phyloP scores from a whole-genome alignment of 2,329 filamentous ascomycete genomes.

The Eutypa lata region DNA sequence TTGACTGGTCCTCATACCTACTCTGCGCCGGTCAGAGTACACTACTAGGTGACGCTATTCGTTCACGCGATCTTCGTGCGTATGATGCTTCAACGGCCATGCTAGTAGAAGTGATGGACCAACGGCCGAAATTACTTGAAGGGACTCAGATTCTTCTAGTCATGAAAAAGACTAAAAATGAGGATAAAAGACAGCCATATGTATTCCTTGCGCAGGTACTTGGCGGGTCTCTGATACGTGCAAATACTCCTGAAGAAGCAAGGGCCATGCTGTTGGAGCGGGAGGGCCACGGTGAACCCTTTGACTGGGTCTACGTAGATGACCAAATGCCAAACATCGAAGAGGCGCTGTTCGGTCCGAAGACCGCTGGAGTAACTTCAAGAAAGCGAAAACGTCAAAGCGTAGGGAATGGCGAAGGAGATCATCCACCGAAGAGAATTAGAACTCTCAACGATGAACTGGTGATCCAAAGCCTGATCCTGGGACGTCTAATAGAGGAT shows the following conservation, averaged over 20 bases:
- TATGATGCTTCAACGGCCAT: slow-evolving; percentile 58
- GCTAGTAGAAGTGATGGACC: slow-evolving; percentile 54
- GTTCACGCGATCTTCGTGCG: slow-evolving; percentile 65
- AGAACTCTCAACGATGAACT: slow-evolving; percentile 79
- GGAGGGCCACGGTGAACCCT: slow-evolving; percentile 46
- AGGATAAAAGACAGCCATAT: slow-evolving; percentile 67
- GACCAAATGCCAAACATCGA: slow-evolving; percentile 53
- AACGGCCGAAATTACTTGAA: slow-evolving; percentile 61
- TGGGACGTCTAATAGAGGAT: slow-evolving; percentile 73
- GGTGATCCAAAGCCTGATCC: slow-evolving; percentile 86
- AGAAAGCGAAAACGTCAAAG: slow-evolving; percentile 44
- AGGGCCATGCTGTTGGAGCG: slow-evolving; percentile 52
- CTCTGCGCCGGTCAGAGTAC: slow-evolving; percentile 80
- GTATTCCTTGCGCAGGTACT: slow-evolving; percentile 77
- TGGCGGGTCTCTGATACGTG: slow-evolving; percentile 68
- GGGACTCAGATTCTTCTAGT: slow-evolving; percentile 70
- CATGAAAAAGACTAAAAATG: slow-evolving; percentile 59
- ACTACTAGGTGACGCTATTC: slow-evolving; percentile 72
- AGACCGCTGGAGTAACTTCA: slow-evolving; percentile 32
- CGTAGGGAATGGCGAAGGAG: slow-evolving; percentile 29
- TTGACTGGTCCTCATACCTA: slow-evolving; percentile 79
- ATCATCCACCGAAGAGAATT: slow-evolving; percentile 47
- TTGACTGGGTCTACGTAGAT: slow-evolving; percentile 80
- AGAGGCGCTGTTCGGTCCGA: slow-evolving; percentile 42
- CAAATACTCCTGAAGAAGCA: slow-evolving; percentile 64